phyloP scores from a whole-genome alignment of 2,329 filamentous ascomycete genomes.

The Colletotrichum cordylinicola region DNA sequence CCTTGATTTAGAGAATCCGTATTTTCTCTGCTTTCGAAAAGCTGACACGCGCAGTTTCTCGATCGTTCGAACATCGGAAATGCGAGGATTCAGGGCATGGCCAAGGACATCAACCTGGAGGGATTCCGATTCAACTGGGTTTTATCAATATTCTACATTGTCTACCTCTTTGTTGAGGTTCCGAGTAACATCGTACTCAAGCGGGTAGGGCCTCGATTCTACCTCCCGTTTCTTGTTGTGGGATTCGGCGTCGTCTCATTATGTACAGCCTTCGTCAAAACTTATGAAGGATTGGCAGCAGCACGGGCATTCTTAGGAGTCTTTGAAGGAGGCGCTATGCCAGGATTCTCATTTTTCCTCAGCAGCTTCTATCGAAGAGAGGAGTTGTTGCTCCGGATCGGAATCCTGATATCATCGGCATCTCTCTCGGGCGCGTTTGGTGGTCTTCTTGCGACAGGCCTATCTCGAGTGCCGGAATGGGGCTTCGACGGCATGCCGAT shows the following conservation, averaged over 20 bases:
- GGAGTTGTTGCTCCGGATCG: constrained; percentile 60
- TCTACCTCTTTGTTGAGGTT: constrained; percentile 61
- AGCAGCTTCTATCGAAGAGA: constrained; percentile 62
- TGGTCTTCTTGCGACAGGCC: constrained; percentile 59
- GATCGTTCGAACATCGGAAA: constrained; percentile 53
- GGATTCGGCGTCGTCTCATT: constrained; percentile 62
- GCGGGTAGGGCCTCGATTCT: constrained; percentile 56
- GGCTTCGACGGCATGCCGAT: constrained; percentile 48
- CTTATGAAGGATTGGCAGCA: constrained; percentile 50
- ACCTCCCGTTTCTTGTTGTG: constrained; percentile 58
- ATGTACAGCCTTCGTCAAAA: constrained; percentile 57
- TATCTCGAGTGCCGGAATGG: constrained; percentile 57
- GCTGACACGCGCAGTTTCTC: constrained; percentile 27
- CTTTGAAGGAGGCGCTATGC: constrained; percentile 64
- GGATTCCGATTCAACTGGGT: constrained; percentile 63
- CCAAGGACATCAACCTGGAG: constrained; percentile 49
- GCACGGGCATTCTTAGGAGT: constrained; percentile 56
- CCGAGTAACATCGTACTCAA: constrained; percentile 63
- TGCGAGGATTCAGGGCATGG: constrained; percentile 61
- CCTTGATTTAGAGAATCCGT: not conserved
- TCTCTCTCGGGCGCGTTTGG: constrained; percentile 64
- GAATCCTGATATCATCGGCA: constrained; percentile 60
- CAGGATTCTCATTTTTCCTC: constrained; percentile 62
- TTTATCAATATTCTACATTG: constrained; percentile 63
- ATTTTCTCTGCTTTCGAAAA: not conserved